Evolutionary conservation across 2,329 filamentous ascomycete species (phyloP).

Genomic region (Polychaeton citri): DNA sequence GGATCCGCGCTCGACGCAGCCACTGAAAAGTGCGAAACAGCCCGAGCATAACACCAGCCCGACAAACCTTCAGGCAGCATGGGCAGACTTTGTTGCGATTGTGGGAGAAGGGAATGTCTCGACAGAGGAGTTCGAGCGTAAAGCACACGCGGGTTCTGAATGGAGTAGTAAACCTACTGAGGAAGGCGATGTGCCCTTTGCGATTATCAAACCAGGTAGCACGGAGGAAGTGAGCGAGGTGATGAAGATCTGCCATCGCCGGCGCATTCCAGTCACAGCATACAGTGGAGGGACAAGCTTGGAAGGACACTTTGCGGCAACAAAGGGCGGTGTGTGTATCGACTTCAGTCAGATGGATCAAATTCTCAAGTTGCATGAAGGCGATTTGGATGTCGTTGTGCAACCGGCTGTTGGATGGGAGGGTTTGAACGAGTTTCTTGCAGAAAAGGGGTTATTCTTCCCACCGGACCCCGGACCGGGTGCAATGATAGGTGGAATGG

Average conservation of each 20-base stretch:
- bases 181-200: constrained; percentile 33
- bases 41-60: constrained; percentile 43
- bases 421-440: constrained; percentile 63
- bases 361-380: constrained; percentile 62
- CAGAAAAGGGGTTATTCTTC: constrained; percentile 67
- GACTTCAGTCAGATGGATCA: constrained; percentile 80
- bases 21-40: constrained; percentile 34
- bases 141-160: constrained; percentile 46
- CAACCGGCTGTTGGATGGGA: constrained; percentile 73
- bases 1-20: constrained; percentile 41
- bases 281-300: constrained; percentile 82
- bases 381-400: constrained; percentile 45
- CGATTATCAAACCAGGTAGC: constrained; percentile 61
- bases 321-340: constrained; percentile 68
- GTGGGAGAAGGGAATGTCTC: constrained; percentile 52
- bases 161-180: constrained; percentile 44
- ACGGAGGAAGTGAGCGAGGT: constrained; percentile 77
- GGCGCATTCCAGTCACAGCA: constrained; percentile 71
- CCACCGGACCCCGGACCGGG: constrained; percentile 84
- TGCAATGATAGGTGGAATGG: constrained; percentile 84
- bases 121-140: constrained; percentile 39
- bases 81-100: constrained; percentile 48
- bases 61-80: constrained; percentile 49
- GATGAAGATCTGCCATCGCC: constrained; percentile 74
- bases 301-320: constrained; percentile 79